A percentile compares a stretch with the other conserved stretches of the same genome.
Evolutionary conservation across 2,329 filamentous ascomycete genomes (phyloP).

Genomic region (Pyrenophora teres): DNA sequence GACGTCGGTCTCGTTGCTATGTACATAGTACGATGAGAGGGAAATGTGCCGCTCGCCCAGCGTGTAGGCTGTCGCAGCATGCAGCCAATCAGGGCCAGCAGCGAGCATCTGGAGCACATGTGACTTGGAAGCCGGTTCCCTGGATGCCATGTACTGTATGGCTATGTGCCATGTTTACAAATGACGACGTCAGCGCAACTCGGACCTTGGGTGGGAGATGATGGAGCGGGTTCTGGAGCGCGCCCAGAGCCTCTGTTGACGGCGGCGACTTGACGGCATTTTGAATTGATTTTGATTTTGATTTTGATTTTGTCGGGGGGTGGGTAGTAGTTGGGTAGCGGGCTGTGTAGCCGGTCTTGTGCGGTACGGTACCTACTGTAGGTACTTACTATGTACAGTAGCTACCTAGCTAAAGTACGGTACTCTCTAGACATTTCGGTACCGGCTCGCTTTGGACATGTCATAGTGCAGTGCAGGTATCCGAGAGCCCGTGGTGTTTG

Average conservation of each 20-base stretch:
- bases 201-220: background rate
- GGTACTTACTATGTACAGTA: too few species aligned
- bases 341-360: too few species aligned
- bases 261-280: background rate
- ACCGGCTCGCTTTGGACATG: too few species aligned
- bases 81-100: constrained; percentile 27
- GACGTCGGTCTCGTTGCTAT: constrained; percentile 36
- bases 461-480: background rate
- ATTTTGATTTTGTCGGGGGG: too few species aligned
- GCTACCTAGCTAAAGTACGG: too few species aligned
- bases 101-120: constrained; percentile 7
- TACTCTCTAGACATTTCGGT: too few species aligned
- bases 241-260: constrained; percentile 1
- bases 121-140: constrained; percentile 31
- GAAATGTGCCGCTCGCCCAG: constrained; percentile 38
- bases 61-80: constrained; percentile 28
- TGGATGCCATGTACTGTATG: too few species aligned
- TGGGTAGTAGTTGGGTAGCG: too few species aligned
- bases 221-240: constrained; percentile 6
- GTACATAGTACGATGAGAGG: too few species aligned
- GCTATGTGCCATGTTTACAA: constrained; percentile 38
- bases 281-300: too few species aligned
- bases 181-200: constrained; percentile 20
- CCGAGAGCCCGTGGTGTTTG: constrained; percentile 20
- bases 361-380: too few species aligned